These are phyloP conservation scores for Paecilomyces variotii DNA, from an alignment of 2,329 filamentous ascomycete genomes.

Conservation along the genomic window DNA sequence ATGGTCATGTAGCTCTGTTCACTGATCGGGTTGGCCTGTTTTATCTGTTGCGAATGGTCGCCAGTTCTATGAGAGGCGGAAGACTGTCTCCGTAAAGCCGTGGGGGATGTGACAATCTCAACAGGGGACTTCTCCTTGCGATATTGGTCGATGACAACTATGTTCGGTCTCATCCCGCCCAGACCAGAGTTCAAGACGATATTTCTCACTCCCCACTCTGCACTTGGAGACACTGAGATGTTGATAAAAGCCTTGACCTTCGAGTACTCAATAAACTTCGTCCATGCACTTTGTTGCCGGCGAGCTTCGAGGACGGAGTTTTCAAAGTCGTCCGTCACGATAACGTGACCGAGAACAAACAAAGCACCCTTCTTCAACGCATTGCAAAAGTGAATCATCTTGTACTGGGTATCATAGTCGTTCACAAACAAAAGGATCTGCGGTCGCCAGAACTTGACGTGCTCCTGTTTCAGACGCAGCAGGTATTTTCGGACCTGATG, in stretches of 20 bases:
- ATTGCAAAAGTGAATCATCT: slow-evolving; percentile 85
- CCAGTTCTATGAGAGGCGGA: slow-evolving; percentile 7
- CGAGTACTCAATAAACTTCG: slow-evolving; percentile 77
- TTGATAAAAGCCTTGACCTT: slow-evolving; percentile 87
- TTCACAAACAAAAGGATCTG: slow-evolving; percentile 81
- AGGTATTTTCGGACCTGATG: slow-evolving; percentile 83
- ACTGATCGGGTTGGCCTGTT: slow-evolving; percentile 59
- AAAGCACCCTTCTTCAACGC: slow-evolving; percentile 80
- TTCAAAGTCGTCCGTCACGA: slow-evolving; percentile 75
- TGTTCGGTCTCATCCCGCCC: slow-evolving; percentile 83
- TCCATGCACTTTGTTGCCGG: slow-evolving; percentile 73
- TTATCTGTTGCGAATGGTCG: slow-evolving; percentile 52
- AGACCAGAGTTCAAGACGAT: slow-evolving; percentile 72
- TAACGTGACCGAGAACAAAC: slow-evolving; percentile 80
- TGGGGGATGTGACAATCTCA: slow-evolving; percentile 46
- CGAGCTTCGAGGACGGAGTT: slow-evolving; percentile 72
- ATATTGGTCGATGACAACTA: slow-evolving; percentile 72
- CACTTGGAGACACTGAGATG: slow-evolving; percentile 69
- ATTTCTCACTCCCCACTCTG: slow-evolving; percentile 80
- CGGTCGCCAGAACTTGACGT: slow-evolving; percentile 89
- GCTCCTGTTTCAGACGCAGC: slow-evolving; percentile 72
- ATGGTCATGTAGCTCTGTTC: slow-evolving; percentile 72
- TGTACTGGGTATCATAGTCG: slow-evolving; percentile 70
- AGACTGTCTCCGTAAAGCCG: slow-evolving; percentile 14
- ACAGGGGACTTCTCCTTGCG: slow-evolving; percentile 52